Base-by-base conservation (phyloP, 495 filamentous ascomycete genomes). In the Talaromyces ruber region DNA sequence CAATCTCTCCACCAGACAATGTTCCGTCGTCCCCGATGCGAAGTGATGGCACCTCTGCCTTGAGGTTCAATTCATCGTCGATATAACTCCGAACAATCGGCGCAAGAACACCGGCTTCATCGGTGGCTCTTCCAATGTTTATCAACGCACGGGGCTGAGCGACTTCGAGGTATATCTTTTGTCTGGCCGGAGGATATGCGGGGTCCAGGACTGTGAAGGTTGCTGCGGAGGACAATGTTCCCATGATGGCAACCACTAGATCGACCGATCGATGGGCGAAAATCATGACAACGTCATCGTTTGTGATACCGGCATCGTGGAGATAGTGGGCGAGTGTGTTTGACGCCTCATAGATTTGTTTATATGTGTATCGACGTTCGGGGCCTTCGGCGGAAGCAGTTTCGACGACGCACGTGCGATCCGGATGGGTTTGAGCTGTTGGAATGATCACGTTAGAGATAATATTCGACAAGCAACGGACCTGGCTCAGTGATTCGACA, bases 211-310 rank as follows among this genome's bases (percentile, higher is more conserved):
- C 91, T 12, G 71, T 74, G 66, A 80, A 73, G 7, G 74, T 78
- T 21, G 76, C 77, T 63, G 76, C 77, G 32, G 76, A 75, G 69
- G 78, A 83, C 62, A 86, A 64, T n/a, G 78, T 76, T 64, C 82
- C 83, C 81, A 85, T 82, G 12, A 81, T 72, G 8, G 79, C 75
- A 30, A 79, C 76, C 0, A 80, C 76, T 24, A 79, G 66, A 39
- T 80, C 77, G 43, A 70, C 88, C 29, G 76, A 72, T 80, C 93
- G 84, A 71, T 97, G 83, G 29, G 91, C 90, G 72, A 88, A 98
- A 58, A 93, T 87, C 92, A 97, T 97, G 60, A 96, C 89, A 25
- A 97, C 92, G 57, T 98, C 93, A 12, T 91, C 93, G 60, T 85
- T 79, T 43, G 87, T 79, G 58, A 92, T 78, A 26, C 93, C 93